These are phyloP conservation scores for Heterobasidion parviporum DNA, from an alignment of 1,284 basidiomycete genomes.

Conservation along the genomic window DNA sequence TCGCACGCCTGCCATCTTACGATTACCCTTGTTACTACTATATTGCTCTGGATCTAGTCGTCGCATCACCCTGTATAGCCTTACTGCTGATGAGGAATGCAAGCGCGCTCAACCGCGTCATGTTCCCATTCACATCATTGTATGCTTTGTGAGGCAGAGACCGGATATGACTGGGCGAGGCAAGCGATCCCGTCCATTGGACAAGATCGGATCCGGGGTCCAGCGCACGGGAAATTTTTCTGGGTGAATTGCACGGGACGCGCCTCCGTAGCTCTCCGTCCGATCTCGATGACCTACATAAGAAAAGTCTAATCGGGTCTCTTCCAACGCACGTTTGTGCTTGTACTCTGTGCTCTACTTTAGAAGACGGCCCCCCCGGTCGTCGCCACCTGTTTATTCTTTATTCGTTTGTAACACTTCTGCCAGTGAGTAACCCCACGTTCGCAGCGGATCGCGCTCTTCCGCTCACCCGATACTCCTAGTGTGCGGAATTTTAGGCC, in stretches of 20 bases:
- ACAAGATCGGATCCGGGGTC: background rate
- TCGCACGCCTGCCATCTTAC: constrained; percentile 1
- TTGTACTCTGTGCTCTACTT: background rate
- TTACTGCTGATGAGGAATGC: constrained; percentile 36
- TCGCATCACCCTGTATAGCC: constrained; percentile 17
- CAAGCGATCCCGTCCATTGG: background rate
- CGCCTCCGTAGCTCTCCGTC: background rate
- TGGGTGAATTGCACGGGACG: background rate
- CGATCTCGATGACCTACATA: background rate
- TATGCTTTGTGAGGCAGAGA: no score
- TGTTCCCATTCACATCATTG: constrained; percentile 1
- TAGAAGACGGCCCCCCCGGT: background rate
- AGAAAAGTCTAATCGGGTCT: background rate
- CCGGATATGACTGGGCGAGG: no score
- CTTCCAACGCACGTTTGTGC: background rate
- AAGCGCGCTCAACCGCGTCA: constrained; percentile 62
- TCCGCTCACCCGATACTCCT: background rate
- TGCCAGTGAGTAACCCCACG: background rate
- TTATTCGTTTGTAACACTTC: background rate
- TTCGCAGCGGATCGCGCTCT: background rate
- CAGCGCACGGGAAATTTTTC: background rate
- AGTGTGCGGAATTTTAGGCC: constrained; percentile 90
- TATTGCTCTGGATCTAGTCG: constrained; percentile 15
- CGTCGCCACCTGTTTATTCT: background rate
- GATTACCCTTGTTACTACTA: constrained; percentile 5